Conservation (phyloP, 495 filamentous ascomycete genomes). For the Aspergillus funiculosus region DNA sequence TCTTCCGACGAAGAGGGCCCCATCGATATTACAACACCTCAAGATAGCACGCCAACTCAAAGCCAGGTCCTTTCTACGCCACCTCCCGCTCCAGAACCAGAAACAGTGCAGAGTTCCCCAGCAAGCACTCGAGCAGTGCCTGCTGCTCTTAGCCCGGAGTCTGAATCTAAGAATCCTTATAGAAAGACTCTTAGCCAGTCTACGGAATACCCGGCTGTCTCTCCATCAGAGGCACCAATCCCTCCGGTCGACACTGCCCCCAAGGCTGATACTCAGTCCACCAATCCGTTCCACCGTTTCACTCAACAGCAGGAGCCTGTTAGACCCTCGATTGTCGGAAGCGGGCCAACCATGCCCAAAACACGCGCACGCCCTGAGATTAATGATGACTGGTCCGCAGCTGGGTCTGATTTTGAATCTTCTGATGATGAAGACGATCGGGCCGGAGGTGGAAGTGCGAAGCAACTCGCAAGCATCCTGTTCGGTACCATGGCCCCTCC, state of each 20-base stretch:
- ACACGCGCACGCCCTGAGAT: conserved; percentile 62
- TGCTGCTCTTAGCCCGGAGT: conserved; percentile 23
- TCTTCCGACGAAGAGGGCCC: conserved; percentile 87
- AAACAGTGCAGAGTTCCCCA: conserved; percentile 25
- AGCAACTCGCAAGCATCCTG: conserved; percentile 84
- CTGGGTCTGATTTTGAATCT: conserved; percentile 69
- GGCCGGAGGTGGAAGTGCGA: conserved; percentile 72
- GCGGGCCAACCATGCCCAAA: conserved; percentile 40
- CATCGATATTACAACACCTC: conserved; percentile 72
- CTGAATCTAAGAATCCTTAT: conserved; percentile 64
- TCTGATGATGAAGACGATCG: conserved; percentile 67
- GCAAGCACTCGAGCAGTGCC: conserved; percentile 26
- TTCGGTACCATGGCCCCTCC: conserved; percentile 98
- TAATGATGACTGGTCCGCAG: conserved; percentile 81
- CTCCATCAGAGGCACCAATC: conserved; percentile 23
- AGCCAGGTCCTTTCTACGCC: conserved; percentile 50
- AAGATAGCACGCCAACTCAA: conserved; percentile 72
- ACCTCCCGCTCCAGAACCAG: conserved; percentile 30
- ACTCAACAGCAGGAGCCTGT: conserved; percentile 49
- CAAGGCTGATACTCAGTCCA: conserved; percentile 54
- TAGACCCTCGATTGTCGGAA: conserved; percentile 32
- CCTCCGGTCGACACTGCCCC: conserved; percentile 29
- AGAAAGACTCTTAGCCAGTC: conserved; percentile 59
- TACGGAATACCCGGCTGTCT: conserved; percentile 21
- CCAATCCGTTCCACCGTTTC: conserved; percentile 94